Base-by-base conservation (phyloP, 148 eudicot genomes). In the Nepenthes mirabilis region DNA sequence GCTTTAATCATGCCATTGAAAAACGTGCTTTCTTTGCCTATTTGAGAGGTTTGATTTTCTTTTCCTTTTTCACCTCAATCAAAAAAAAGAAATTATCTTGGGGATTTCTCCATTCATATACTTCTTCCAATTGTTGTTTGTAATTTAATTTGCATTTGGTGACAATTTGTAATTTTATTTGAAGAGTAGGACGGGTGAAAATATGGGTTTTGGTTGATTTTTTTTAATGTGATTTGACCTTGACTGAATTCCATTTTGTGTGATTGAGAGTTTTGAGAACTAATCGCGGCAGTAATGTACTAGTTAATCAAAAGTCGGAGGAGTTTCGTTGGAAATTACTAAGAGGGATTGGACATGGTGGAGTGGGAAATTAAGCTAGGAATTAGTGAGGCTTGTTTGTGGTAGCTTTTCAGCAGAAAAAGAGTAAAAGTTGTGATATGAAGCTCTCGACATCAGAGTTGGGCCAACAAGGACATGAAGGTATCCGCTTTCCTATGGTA, bases 391-490 rank as follows among this genome's bases (percentile, higher is more conserved):
- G 70, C 60, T 70, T 64, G 72, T 68, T 9, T 71, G 43, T 70
- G 70, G 10, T 74, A 66, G 75, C 64, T 67, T 61, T 47, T 56
- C 11, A 9, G 34, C 65, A 59, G 61, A 63, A 65, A 60, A 11
- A 37, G 63, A 68, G 59, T 52, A 51, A 58, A 59, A 56, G 50
- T 49, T 60, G 73, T 68, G 75, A 67, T 70, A 78, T 78, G 82
- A 74, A 78, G 82, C 82, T 70, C 72, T 78, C 82, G 34, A 58
- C 78, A 45, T 70, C 78, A 34, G 78, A 75, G 33, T 67, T 71
- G 50, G 73, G 61, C 74, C 78, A 78, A 65, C 82, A 52, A 70
- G 72, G 59, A 6, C 72, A 58, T 68, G 82, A 78, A 74, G 82
- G 82, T 78, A 77, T 13, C 6, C 37, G 43, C 45, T 33, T 32